These are phyloP conservation scores for Geotrichum macrosporum DNA, from an alignment of 1,139 yeast species.

Conservation along the genomic window DNA sequence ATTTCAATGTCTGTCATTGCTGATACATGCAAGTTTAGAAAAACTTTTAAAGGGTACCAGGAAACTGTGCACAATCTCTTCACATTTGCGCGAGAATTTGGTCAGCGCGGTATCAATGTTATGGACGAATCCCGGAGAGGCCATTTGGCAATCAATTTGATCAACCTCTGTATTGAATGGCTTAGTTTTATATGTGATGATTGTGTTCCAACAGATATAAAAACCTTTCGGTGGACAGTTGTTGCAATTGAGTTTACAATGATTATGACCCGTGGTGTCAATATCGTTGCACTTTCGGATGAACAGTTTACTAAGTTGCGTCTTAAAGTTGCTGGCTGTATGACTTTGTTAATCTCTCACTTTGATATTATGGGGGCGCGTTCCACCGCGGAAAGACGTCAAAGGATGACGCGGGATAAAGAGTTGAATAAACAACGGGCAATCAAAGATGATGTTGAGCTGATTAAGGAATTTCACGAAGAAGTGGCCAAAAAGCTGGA, in stretches of 20 bases:
- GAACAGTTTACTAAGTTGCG: conserved; percentile 70
- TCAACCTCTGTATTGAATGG: conserved; percentile 83
- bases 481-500: conserved; percentile 57
- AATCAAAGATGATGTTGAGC: conserved; percentile 54
- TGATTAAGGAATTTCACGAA: conserved; percentile 51
- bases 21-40: conserved; percentile 54
- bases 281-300: conserved; percentile 73
- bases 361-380: conserved; percentile 98
- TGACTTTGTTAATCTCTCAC: conserved; percentile 88
- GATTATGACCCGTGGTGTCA: conserved; percentile 90
- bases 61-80: conserved; percentile 75
- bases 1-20: conserved; percentile 66
- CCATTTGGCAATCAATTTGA: conserved; percentile 64
- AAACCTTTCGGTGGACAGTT: conserved; percentile 94
- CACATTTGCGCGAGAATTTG: conserved; percentile 78
- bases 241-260: conserved; percentile 92
- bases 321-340: conserved; percentile 87
- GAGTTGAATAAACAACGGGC: conserved; percentile 15
- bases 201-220: conserved; percentile 85
- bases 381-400: conserved; percentile 64
- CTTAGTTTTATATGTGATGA: conserved; percentile 89
- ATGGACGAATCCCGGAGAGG: conserved; percentile 66
- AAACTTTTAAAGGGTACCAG: conserved; percentile 45
- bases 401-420: conserved; percentile 31
- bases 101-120: conserved; percentile 63